Evolutionary conservation across 1,284 basidiomycete species (phyloP).

Genomic region (Trametes polyzona): DNA sequence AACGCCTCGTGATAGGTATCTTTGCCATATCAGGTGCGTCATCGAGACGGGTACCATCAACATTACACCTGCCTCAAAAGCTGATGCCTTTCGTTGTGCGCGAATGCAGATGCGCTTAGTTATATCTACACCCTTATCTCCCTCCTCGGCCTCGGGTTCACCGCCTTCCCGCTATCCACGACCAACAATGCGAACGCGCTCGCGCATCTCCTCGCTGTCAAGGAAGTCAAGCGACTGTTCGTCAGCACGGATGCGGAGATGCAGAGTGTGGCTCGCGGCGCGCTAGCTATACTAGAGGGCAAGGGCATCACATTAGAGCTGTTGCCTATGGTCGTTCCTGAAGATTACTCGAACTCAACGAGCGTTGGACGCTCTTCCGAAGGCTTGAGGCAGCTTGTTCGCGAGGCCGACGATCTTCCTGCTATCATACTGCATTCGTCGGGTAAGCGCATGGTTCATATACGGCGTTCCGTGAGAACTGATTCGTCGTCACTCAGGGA

Average conservation of each 20-base stretch:
- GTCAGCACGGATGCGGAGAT: constrained; percentile 9
- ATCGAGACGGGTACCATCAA: no score
- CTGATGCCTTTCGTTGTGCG: no score
- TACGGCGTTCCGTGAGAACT: neutral
- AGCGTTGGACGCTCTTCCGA: neutral
- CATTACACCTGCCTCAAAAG: no score
- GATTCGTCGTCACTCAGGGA: no score
- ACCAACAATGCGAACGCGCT: constrained; percentile 14
- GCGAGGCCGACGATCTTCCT: constrained; percentile 3
- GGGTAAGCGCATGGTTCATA: constrained; percentile 23
- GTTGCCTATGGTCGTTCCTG: constrained; percentile 12
- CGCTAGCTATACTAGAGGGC: constrained; percentile 1
- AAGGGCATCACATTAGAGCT: constrained; percentile 3
- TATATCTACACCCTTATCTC: constrained; percentile 11
- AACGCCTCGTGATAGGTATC: constrained; percentile 4
- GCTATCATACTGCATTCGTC: constrained; percentile 40
- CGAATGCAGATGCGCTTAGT: constrained; percentile 7
- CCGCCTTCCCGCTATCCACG: constrained; percentile 18
- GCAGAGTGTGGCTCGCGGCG: constrained; percentile 7
- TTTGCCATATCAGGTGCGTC: constrained; percentile 3
- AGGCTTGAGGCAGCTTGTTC: neutral
- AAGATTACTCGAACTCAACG: no score
- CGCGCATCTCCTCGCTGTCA: constrained; percentile 18
- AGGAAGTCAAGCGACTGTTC: neutral
- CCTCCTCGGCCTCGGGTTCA: constrained; percentile 12